Base-by-base conservation (phyloP, 345 rosid genomes). In the Eucalyptus regnans region DNA sequence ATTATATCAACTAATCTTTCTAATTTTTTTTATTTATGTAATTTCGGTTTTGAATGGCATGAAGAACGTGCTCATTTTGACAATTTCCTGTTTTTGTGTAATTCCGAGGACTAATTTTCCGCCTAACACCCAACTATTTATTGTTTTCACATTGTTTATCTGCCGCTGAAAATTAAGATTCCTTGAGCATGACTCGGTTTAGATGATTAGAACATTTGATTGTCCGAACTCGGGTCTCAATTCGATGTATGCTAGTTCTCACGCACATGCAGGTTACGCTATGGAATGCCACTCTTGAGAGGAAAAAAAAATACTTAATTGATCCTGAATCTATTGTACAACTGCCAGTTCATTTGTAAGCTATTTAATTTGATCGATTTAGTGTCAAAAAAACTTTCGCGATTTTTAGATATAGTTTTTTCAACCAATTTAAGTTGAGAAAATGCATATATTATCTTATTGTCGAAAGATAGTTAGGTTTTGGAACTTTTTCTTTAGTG, bases 291-390 rank as follows among this genome's bases (percentile, higher is more conserved):
- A 10, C 25, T 52, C 58, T 20, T 8, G 58, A 52, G 9, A 52
- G 58, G 58, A 52, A 52, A 51, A 52, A 52, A 49, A 50, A 50
- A 20, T 7, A 52, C 58, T 20, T 52, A 52, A 52, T 52, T 52
- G 10, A 52, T 52, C 58, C 1, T 3, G 5, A 52, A 52, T 20
- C 0, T 8, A 52, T 52, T 1, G 2, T 7, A 20, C 1, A 52
- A 9, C 10, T 18, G 2, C 0, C 0, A 5, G 2, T 52, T 52
- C 58, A 52, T 7, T 20, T 52, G 58, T 52, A 52, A 52, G 58
- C 25, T 52, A 52, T 52, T 52, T 52, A 52, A 52, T 3, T 52
- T 52, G 58, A 52, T 20, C 25, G 10, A 52, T 52, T 22, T 52
- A 52, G 58, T 52, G 20, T 8, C 25, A 3, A 48, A 48, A 9